Evolutionary conservation across 1,139 yeast species (phyloP), one percentile per base, ranked within the genome.

Genomic region (Wickerhamiella infanticola): DNA sequence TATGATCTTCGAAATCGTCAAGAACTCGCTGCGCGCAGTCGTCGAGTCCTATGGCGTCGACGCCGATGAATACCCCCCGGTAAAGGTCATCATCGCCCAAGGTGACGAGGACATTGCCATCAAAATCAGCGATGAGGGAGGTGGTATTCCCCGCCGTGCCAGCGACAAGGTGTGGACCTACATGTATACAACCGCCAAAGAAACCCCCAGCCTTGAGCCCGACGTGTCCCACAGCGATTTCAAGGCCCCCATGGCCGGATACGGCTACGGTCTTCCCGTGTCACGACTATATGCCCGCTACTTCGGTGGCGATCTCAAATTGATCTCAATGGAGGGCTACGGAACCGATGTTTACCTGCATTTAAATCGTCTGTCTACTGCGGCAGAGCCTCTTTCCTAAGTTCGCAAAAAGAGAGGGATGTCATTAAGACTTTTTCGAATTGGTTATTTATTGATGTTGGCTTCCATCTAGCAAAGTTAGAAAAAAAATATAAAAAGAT

Each of bases 31-130:
- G 41, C 65, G 94, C 36, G 94, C 94, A 18, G 83, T 90, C 1
- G 84, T 83, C 46, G 94, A 83, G 61, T 76, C 74, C 57, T 81
- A 79, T 53, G 70, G 76, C 25, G 53, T 60, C 3, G 64, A 62
- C 31, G 55, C 55, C 29, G 72, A 83, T 52, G 69, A 71, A 48
- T 84, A 77, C 60, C 95, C 95, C 0, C 82, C 94, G 2, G 80
- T 86, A 40, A 84, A 84, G 62, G 81, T 86, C 26, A 82, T 86
- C 49, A 86, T 85, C 26, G 83, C 88, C n/a, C 85, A 84, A 60
- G 96, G 96, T 9, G 75, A 77, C 39, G 95, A 85, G 59, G 95
- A 86, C 60, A 84, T 86, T 52, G 86, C 95, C n/a, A 81, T 85
- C 55, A 86, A 86, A 62, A 79, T 85, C 49, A 79, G 90, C 40